These are phyloP conservation scores for Xylariaceae sp. DNA, from an alignment of 2,329 filamentous ascomycete species.

Conservation along the genomic window DNA sequence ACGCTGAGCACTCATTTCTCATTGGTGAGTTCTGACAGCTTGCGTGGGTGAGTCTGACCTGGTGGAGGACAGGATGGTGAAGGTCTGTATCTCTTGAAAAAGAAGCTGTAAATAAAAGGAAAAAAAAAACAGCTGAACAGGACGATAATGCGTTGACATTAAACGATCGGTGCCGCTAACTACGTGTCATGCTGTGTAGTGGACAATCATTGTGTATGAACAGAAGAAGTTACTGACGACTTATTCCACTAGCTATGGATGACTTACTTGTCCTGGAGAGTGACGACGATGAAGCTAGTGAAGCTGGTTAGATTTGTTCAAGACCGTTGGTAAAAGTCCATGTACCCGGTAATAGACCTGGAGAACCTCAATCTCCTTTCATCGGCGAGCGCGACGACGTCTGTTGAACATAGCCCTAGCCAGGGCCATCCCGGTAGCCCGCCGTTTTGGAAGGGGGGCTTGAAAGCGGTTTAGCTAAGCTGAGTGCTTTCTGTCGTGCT, in stretches of 20 bases:
- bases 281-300: background rate
- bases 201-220: background rate
- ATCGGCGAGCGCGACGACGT: constrained; percentile 8
- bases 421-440: constrained; percentile 13
- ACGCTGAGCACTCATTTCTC: background rate
- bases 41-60: background rate
- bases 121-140: background rate
- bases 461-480: constrained; percentile 8
- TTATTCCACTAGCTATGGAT: background rate
- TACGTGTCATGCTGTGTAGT: background rate
- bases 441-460: constrained; percentile 5
- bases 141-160: background rate
- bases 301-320: too few relatives aligned
- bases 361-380: constrained; percentile 8
- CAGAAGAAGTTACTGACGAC: background rate
- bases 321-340: background rate
- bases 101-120: background rate
- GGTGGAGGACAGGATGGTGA: background rate
- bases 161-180: background rate
- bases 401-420: background rate
- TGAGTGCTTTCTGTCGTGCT: background rate
- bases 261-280: background rate
- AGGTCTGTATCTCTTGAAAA: background rate
- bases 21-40: background rate
- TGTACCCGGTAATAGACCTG: background rate